Percentiles rank a stretch among this genome's conserved stretches.
Conservation (phyloP, 106 monocot species). For the Dendrobium officinale region DNA sequence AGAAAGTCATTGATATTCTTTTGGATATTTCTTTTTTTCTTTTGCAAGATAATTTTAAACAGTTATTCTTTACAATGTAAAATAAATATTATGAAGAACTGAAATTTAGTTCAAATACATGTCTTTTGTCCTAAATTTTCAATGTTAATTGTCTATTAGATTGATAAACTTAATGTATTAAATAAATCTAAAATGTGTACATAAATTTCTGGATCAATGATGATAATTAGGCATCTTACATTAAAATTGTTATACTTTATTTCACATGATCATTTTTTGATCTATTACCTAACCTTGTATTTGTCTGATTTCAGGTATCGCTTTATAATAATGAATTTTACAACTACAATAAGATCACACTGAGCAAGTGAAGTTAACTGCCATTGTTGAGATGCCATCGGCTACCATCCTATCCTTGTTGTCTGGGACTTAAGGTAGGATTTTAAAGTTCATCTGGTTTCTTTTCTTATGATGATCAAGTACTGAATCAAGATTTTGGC, state of each 20-base stretch:
- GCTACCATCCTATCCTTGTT: neutral
- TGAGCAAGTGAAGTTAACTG: slow-evolving; percentile 3
- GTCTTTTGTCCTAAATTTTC: too few species aligned
- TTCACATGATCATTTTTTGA: neutral
- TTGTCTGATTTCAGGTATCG: neutral
- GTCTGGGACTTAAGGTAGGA: neutral
- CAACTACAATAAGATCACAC: slow-evolving; percentile 1
- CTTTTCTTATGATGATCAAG: neutral
- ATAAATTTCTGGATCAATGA: neutral
- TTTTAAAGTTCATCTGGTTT: neutral
- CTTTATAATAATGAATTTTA: neutral
- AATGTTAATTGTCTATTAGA: too few species aligned
- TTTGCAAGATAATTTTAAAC: too few species aligned
- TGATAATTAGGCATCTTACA: neutral
- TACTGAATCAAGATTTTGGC: neutral
- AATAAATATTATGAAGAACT: too few species aligned
- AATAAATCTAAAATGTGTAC: too few species aligned
- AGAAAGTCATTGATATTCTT: too few species aligned
- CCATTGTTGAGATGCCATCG: neutral
- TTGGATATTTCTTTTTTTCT: too few species aligned
- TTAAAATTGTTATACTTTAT: neutral
- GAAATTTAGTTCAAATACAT: too few species aligned
- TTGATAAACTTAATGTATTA: too few species aligned
- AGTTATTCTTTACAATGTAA: too few species aligned
- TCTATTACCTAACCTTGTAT: neutral